Base-by-base conservation (phyloP, 2,329 filamentous ascomycete genomes). In the Pseudogymnoascus sp. region DNA sequence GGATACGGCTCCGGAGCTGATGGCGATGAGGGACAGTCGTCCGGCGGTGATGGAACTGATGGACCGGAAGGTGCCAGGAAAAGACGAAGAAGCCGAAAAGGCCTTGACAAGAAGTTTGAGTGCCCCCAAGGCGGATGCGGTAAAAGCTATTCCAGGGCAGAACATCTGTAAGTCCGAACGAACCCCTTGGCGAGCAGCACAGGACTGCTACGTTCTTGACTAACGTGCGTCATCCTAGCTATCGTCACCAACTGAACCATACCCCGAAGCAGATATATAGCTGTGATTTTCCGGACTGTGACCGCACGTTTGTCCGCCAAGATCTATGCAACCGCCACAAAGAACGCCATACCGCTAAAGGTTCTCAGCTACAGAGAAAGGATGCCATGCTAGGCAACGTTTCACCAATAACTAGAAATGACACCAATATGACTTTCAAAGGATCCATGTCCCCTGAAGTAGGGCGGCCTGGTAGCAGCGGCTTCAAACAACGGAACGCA, bases 231-330 rank as follows among this genome's bases (percentile, higher is more conserved):
- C 11, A 42, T 46, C 17, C 50, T 65, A 88, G 85, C 53, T 86
- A 97, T 77, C 87, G 95, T 53, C 93, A 97, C 77, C 93, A 97
- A 77, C 78, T 97, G 69, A 99, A 99, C 74, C 95, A 97, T 77
- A 89, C 90, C 64, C 93, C 93, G 17, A 97, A 97, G 77, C 91
- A 96, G 73, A 96, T 96, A 63, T 97, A 96, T 74, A 86, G 86
- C 72, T 97, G 95, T 79, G 91, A 96, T 72, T 96, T 93, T 71
- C 90, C 91, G 19, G 91, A 93, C 72, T 99, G 95, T 76, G 86
- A 88, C 65, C 88, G 93, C 61, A 88, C 90, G 33, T 99, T 97
- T 77, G 93, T 97, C 64, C 87, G 95, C 67, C 91, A 96, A 68
- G 95, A 99, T 75, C 81, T 99, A 64, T 92, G 95, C 73, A 89